These are phyloP conservation scores for Boletellus deceptivus DNA, from an alignment of 1,284 basidiomycete genomes.

Conservation along the genomic window DNA sequence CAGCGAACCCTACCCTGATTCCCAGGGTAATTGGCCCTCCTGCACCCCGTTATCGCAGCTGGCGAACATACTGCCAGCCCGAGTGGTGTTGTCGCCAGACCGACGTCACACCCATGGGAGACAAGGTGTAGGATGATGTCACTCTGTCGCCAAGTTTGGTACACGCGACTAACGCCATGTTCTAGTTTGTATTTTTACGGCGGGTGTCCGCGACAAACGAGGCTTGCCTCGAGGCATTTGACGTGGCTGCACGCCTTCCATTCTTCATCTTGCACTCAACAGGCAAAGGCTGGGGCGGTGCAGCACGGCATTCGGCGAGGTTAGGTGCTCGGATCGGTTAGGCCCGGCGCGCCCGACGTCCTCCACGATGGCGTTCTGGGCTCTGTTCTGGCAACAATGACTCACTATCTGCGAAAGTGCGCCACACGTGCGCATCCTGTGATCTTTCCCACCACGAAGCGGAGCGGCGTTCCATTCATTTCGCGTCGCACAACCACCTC, in stretches of 20 bases:
- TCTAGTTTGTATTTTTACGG: conserved; percentile 11
- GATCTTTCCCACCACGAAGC: conserved; percentile 12
- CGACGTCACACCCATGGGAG: neutral
- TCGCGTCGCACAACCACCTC: conserved; percentile 26
- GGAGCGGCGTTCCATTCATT: conserved; percentile 31
- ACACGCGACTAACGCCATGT: conserved; percentile 16
- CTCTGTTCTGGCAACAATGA: neutral
- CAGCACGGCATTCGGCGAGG: conserved; percentile 7
- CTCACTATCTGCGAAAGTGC: conserved; percentile 8
- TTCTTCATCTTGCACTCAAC: conserved; percentile 6
- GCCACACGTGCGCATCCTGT: conserved; percentile 13
- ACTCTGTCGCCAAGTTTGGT: conserved; percentile 7
- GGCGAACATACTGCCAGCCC: neutral
- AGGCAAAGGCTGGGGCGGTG: conserved; percentile 3
- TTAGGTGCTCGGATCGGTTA: neutral
- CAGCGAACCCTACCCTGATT: neutral
- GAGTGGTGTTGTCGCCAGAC: neutral
- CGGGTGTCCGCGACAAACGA: conserved; percentile 20
- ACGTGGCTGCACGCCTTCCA: conserved; percentile 22
- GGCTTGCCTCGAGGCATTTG: conserved; percentile 30
- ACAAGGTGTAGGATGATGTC: neutral
- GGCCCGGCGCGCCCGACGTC: neutral
- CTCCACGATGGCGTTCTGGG: neutral
- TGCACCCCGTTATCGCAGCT: neutral
- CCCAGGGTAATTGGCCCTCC: neutral